Base-by-base conservation (phyloP, 2,329 filamentous ascomycete species). In the Ceratocystis cacaofunesta region DNA sequence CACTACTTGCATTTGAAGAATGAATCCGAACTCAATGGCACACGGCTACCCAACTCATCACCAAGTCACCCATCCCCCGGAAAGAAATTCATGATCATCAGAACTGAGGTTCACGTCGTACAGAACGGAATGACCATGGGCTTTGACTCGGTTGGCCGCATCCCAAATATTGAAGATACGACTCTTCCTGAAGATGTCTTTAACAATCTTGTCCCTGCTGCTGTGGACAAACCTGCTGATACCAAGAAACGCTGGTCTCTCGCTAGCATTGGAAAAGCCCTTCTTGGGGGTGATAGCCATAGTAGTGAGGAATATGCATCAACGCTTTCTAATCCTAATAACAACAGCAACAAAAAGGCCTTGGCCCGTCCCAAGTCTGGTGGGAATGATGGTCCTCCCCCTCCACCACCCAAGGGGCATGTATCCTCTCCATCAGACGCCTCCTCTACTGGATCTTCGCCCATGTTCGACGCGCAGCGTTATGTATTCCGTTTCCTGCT, bases 21-120 rank as follows among this genome's bases (percentile, higher is more conserved):
- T 63, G 78, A 82, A 63, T 86, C 88, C 15, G 85, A 88, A 68
- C 28, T 43, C 17, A 62, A 65, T n/a, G 57, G 58, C 48, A 65
- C 66, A 1, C 57, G 52, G 43, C 75, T 19, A 22, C 81, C 80
- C 0, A 86, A 90, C 5, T 91, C 89, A 0, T 90, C 89, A 1
- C 89, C 92, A n/a, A 91, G 87, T 71, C 86, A 87, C 66, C 92
- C 92, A 5, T 90, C 90, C 1, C 90, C 92, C 1, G 88, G 89
- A 60, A 89, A 92, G 71, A 83, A 89, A 68, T 89, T 96, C 68
- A 84, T 95, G 74, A 96, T 96, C 70, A 88, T 96, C 69, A 86
- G 90, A 66, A 92, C 89, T 69, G 91, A 96, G 68, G 71, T 81
- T 25, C 77, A 76, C 57, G 70, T 73, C 3, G 73, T 77, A 0